phyloP scores from a whole-genome alignment of 2,329 filamentous ascomycete species.

The Dactylellina sp. region DNA sequence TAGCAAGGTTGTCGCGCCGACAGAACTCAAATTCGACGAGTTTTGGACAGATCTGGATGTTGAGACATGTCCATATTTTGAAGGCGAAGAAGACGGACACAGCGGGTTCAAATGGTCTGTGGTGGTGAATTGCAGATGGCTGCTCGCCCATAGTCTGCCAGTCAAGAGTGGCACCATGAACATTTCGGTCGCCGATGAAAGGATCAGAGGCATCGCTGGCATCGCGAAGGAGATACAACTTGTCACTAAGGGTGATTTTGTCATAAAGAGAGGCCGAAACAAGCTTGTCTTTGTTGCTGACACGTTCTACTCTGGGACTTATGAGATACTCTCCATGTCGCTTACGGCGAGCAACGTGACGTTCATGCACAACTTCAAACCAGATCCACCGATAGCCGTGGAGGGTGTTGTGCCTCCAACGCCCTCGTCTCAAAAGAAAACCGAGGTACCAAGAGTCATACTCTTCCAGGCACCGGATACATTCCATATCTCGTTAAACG shows the following conservation, averaged over 20 bases:
- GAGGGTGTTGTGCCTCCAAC: conserved; percentile 55
- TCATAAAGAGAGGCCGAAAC: conserved; percentile 69
- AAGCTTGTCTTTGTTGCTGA: conserved; percentile 42
- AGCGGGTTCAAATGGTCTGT: conserved; percentile 77
- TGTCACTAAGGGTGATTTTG: conserved; percentile 66
- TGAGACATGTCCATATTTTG: conserved; percentile 75
- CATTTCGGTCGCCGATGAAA: conserved; percentile 66
- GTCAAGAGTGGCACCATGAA: conserved; percentile 75
- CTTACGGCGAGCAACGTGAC: conserved; percentile 43
- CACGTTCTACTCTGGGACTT: conserved; percentile 43
- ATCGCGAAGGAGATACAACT: conserved; percentile 76
- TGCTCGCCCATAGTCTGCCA: conserved; percentile 77
- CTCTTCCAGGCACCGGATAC: conserved; percentile 78
- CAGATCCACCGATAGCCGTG: conserved; percentile 23
- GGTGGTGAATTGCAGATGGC: conserved; percentile 75
- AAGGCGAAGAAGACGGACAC: conserved; percentile 66
- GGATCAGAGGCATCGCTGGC: conserved; percentile 63
- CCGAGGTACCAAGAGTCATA: conserved; percentile 73
- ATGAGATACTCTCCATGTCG: conserved; percentile 42
- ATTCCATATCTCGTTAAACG: conserved; percentile 74
- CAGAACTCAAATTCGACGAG: conserved; percentile 67
- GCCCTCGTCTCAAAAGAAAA: conserved; percentile 59
- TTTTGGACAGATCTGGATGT: conserved; percentile 80
- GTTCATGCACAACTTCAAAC: conserved; percentile 54
- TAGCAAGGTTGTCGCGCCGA: conserved; percentile 68